Evolutionary conservation across 805 yeast genomes (phyloP).

Genomic region (Phaffomyces antillensis): DNA sequence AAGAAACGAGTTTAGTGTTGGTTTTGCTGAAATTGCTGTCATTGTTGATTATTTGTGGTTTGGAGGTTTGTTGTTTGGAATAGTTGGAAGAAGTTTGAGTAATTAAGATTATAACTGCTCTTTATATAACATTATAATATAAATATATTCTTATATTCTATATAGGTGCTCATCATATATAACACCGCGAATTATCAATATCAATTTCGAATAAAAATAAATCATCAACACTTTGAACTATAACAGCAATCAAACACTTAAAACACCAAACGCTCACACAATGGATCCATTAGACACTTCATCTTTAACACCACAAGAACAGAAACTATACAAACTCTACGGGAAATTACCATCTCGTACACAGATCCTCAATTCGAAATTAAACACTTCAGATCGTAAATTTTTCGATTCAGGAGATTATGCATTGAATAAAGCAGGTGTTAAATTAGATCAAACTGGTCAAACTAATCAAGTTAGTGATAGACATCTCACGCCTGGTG

Average conservation of each 20-base stretch:
- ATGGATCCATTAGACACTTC: slow-evolving; percentile 38
- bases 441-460: slow-evolving; percentile 26
- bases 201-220: too few species aligned
- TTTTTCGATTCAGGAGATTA: slow-evolving; percentile 94
- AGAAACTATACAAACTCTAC: slow-evolving; percentile 68
- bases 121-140: too few species aligned
- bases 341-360: slow-evolving; percentile 81
- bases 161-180: too few species aligned
- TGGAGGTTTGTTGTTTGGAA: slow-evolving; percentile 64
- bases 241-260: too few species aligned
- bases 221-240: too few species aligned
- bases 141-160: too few species aligned
- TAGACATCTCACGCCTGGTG: slow-evolving; percentile 29
- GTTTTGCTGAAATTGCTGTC: not conserved
- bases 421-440: slow-evolving; percentile 73
- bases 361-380: slow-evolving; percentile 65
- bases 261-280: slow-evolving; percentile 15
- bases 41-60: slow-evolving; percentile 44
- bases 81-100: slow-evolving; percentile 48
- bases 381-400: slow-evolving; percentile 65
- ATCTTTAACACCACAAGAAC: slow-evolving; percentile 69
- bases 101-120: too few species aligned
- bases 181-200: too few species aligned
- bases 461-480: slow-evolving; percentile 39
- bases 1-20: not conserved